phyloP scores from a whole-genome alignment of 495 filamentous ascomycete species.

The Daldinia concentrica region DNA sequence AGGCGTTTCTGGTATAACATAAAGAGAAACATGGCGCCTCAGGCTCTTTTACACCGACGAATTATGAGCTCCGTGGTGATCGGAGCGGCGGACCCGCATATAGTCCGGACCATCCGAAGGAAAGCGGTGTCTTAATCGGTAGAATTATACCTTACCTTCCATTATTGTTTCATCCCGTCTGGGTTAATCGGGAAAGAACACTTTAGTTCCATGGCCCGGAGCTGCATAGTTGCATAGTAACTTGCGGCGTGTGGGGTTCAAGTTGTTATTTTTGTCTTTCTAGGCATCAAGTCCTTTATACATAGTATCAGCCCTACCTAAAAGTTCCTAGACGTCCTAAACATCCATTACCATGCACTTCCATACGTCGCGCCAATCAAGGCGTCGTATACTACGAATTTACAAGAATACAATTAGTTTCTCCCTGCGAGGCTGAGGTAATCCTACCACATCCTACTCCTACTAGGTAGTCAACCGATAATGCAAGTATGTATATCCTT shows the following conservation, averaged over 20 bases:
- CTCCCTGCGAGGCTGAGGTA: not conserved
- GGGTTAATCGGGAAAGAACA: not conserved
- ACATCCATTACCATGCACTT: no score
- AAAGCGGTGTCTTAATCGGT: slow-evolving; percentile 5
- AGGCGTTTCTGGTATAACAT: not conserved
- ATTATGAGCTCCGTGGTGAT: slow-evolving; percentile 14
- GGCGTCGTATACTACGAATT: not conserved
- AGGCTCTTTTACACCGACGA: not conserved
- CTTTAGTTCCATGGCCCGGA: not conserved
- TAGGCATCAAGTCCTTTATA: not conserved
- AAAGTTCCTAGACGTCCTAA: not conserved
- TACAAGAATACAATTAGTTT: not conserved
- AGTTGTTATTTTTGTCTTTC: slow-evolving; percentile 3
- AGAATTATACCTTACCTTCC: not conserved
- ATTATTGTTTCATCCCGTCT: not conserved
- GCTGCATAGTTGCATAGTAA: not conserved
- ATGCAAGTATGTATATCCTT: not conserved
- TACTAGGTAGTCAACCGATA: not conserved
- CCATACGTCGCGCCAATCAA: no score
- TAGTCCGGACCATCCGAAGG: slow-evolving; percentile 23
- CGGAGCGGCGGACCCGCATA: slow-evolving; percentile 11
- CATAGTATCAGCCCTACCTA: slow-evolving; percentile 2
- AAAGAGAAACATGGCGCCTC: not conserved
- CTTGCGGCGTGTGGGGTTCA: slow-evolving; percentile 1
- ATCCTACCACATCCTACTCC: not conserved